phyloP scores from a whole-genome alignment of 1,284 basidiomycete genomes.

The Golubevia pallescens region DNA sequence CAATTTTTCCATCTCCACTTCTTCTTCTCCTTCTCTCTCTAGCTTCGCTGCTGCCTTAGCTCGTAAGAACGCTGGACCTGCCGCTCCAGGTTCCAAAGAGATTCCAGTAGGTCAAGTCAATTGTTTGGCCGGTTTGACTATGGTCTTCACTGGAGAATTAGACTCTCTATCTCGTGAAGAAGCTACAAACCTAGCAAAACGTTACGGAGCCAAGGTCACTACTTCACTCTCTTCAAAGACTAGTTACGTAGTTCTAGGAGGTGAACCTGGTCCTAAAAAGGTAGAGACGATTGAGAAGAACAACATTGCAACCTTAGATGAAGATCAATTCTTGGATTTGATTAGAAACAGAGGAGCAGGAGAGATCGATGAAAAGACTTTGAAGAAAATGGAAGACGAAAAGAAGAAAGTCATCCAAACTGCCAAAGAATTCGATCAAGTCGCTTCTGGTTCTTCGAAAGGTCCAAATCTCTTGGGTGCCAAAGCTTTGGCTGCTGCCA shows the following conservation, averaged over 20 bases:
- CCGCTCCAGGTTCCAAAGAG: constrained; percentile 78
- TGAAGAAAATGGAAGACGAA: constrained; percentile 83
- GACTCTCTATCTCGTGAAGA: constrained; percentile 86
- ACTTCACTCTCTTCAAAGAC: constrained; percentile 88
- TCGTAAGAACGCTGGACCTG: constrained; percentile 73
- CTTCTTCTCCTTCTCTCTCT: too few relatives aligned
- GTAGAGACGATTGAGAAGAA: constrained; percentile 83
- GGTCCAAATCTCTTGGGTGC: not conserved
- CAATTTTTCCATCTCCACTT: too few relatives aligned
- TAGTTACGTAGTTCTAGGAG: constrained; percentile 85
- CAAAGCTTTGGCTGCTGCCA: constrained; percentile 9
- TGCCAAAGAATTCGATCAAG: constrained; percentile 34
- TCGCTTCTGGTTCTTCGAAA: not conserved
- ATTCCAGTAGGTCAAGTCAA: constrained; percentile 80
- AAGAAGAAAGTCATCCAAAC: constrained; percentile 67
- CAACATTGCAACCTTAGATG: constrained; percentile 75
- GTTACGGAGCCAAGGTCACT: constrained; percentile 81
- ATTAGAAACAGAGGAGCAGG: constrained; percentile 41
- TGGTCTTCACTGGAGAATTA: constrained; percentile 96
- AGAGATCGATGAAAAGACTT: constrained; percentile 78
- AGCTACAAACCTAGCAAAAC: constrained; percentile 84
- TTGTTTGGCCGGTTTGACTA: constrained; percentile 82
- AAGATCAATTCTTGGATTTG: constrained; percentile 85
- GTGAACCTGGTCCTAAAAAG: constrained; percentile 86
- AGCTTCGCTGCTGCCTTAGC: constrained; percentile 71